These are phyloP conservation scores for Mortierella sp. DNA, from an alignment of 371 early-diverging fungal species.

Conservation along the genomic window DNA sequence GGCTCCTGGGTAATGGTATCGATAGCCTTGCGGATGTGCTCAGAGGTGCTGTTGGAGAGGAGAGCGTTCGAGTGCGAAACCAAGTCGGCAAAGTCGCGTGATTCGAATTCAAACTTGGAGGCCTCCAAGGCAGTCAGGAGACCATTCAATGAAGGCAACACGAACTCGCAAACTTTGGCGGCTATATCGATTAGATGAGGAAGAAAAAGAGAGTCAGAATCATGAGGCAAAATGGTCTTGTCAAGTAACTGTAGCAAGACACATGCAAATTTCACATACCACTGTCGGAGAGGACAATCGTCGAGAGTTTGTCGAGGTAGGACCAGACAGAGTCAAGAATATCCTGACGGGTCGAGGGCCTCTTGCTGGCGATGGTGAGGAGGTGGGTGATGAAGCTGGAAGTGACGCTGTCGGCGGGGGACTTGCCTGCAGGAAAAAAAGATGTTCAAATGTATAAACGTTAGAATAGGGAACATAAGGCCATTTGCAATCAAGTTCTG, in stretches of 20 bases:
- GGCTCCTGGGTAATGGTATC: slow-evolving; percentile 59
- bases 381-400: slow-evolving; percentile 55
- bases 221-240: neutral
- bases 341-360: slow-evolving; percentile 50
- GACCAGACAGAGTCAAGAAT: slow-evolving; percentile 64
- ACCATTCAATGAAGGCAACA: slow-evolving; percentile 78
- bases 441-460: neutral
- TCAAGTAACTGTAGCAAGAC: neutral
- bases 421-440: slow-evolving; percentile 28
- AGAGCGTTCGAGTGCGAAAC: slow-evolving; percentile 68
- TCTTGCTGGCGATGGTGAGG: slow-evolving; percentile 64
- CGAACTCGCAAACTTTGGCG: slow-evolving; percentile 72
- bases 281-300: slow-evolving; percentile 41
- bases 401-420: slow-evolving; percentile 47
- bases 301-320: slow-evolving; percentile 59
- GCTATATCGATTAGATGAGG: slow-evolving; percentile 38
- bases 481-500: neutral
- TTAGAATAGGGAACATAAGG: no score
- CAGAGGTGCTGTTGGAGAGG: slow-evolving; percentile 66
- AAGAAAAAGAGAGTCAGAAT: neutral
- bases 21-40: slow-evolving; percentile 70
- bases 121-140: slow-evolving; percentile 73
- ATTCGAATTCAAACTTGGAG: slow-evolving; percentile 66
- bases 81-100: slow-evolving; percentile 63
- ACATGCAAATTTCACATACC: slow-evolving; percentile 22